Conservation (phyloP, 306 rosid genomes). For the Mucuna pruriens region DNA sequence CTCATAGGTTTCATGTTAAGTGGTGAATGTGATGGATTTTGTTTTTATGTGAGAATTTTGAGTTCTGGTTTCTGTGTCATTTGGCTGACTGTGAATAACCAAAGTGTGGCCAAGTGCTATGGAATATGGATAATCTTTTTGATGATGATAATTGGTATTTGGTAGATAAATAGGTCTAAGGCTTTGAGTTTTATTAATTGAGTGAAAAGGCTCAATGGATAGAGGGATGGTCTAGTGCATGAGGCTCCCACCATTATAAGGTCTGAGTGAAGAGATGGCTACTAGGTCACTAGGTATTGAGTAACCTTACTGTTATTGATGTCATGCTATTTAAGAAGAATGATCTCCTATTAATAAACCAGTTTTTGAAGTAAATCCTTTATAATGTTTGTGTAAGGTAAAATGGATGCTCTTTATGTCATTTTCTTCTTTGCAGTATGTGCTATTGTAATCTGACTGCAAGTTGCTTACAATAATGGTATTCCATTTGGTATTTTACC, state of each 20-base stretch:
- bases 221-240: neutral
- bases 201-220: neutral
- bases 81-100: neutral
- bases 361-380: neutral
- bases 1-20: neutral
- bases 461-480: neutral
- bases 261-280: neutral
- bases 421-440: neutral
- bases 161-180: slow-evolving; percentile 5
- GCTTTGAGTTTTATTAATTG: neutral
- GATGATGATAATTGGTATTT: neutral
- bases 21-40: slow-evolving; percentile 10
- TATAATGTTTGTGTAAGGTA: neutral
- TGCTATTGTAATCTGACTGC: neutral
- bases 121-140: neutral
- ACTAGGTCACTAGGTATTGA: neutral
- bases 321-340: neutral
- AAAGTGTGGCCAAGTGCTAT: neutral
- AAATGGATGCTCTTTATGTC: neutral
- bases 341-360: neutral
- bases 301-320: neutral
- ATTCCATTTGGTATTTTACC: neutral
- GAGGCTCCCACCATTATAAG: neutral
- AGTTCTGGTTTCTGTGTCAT: neutral
- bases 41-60: neutral